These are phyloP conservation scores for Lantana camara DNA, from an alignment of 257 asterid species.

Conservation along the genomic window DNA sequence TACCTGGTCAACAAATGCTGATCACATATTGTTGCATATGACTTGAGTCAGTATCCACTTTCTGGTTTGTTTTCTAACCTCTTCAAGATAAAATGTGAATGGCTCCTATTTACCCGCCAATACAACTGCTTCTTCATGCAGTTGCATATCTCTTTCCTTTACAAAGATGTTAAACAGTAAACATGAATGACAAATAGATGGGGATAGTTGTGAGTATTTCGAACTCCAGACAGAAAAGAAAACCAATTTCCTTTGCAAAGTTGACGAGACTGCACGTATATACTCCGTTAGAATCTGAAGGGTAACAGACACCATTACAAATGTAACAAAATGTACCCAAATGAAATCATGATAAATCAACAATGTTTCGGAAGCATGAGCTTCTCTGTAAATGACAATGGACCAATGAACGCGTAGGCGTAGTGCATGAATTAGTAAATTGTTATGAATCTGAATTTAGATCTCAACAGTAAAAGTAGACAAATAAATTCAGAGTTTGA, in stretches of 20 bases:
- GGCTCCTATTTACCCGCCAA: conserved; percentile 19
- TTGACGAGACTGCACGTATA: background rate
- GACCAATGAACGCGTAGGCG: conserved; percentile 1
- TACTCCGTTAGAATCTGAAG: background rate
- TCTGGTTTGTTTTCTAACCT: conserved; percentile 23
- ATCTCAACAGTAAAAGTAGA: conserved; percentile 8
- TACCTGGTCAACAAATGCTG: conserved; percentile 4
- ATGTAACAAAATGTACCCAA: background rate
- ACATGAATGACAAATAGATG: background rate
- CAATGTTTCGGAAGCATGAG: background rate
- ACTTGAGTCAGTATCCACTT: conserved; percentile 21
- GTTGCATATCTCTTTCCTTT: background rate
- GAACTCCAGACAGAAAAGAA: background rate
- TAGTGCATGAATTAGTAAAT: background rate
- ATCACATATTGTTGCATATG: conserved; percentile 23
- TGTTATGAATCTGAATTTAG: background rate
- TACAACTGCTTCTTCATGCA: conserved; percentile 3
- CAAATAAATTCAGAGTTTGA: background rate
- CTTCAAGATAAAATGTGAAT: conserved; percentile 27
- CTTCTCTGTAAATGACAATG: background rate
- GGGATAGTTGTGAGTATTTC: background rate
- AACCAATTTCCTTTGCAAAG: background rate
- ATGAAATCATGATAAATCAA: background rate
- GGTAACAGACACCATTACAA: background rate
- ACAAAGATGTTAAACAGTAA: background rate